These are phyloP conservation scores for Diaporthe vexans DNA, from an alignment of 2,329 filamentous ascomycete species.

Conservation along the genomic window DNA sequence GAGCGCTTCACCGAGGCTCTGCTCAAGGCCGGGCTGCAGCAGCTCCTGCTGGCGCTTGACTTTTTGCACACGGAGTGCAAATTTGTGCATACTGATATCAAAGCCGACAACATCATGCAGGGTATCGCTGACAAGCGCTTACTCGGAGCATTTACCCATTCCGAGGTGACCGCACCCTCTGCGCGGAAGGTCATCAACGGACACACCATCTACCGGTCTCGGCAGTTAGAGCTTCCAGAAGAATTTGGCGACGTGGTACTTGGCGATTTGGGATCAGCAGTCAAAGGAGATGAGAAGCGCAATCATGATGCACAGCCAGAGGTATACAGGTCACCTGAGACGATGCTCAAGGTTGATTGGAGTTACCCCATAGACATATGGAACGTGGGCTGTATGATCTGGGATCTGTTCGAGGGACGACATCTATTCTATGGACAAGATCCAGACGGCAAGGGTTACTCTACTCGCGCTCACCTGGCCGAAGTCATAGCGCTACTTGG, in stretches of 20 bases:
- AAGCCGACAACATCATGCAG: constrained; percentile 46
- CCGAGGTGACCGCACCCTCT: neutral
- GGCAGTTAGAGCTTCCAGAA: neutral
- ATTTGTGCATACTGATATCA: constrained; percentile 38
- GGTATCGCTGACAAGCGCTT: constrained; percentile 47
- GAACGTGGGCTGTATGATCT: constrained; percentile 47
- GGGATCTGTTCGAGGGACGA: constrained; percentile 21
- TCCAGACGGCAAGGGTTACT: constrained; percentile 9
- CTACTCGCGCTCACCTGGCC: neutral
- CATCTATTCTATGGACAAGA: neutral
- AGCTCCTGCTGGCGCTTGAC: constrained; percentile 10
- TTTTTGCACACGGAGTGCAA: constrained; percentile 32
- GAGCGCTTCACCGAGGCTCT: neutral
- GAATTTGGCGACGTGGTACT: neutral
- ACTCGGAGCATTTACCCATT: neutral
- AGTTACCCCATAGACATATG: constrained; percentile 49
- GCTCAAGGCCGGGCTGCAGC: neutral
- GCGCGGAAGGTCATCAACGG: neutral
- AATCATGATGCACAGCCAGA: constrained; percentile 44
- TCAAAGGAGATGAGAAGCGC: neutral
- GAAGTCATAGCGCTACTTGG: neutral
- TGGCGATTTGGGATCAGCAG: neutral
- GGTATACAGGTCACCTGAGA: constrained; percentile 51
- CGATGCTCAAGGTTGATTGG: constrained; percentile 50
- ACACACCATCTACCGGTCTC: neutral